Evolutionary conservation across 208 protist genomes (phyloP).

Genomic region (Zelonia costaricensis): DNA sequence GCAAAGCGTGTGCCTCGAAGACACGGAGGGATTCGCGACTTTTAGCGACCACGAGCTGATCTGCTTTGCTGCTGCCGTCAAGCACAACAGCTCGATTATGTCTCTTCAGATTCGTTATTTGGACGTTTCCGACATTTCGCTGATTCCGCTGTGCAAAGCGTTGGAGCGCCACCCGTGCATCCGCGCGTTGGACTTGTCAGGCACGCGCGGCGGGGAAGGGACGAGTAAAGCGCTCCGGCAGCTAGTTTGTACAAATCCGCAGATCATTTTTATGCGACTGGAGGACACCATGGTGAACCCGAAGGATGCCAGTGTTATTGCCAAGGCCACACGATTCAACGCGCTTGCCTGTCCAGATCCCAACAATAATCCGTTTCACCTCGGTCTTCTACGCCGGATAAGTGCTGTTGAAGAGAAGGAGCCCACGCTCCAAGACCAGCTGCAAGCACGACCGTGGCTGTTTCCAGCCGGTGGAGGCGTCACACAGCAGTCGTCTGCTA

Average conservation of each 20-base stretch:
- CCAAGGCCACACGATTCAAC: constrained; percentile 68
- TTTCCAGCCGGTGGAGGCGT: constrained; percentile 11
- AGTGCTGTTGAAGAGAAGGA: constrained; percentile 74
- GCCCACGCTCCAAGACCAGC: constrained; percentile 59
- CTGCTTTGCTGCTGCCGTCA: constrained; percentile 77
- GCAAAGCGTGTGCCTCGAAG: constrained; percentile 76
- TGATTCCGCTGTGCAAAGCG: constrained; percentile 73
- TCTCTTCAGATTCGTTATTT: constrained; percentile 82
- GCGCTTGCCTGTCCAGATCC: constrained; percentile 73
- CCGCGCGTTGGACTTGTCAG: constrained; percentile 72
- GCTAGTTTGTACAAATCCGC: constrained; percentile 73
- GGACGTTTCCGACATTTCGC: constrained; percentile 71
- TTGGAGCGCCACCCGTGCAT: constrained; percentile 57
- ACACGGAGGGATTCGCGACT: constrained; percentile 43
- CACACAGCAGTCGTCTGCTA: not conserved
- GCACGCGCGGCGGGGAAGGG: constrained; percentile 58
- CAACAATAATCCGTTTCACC: constrained; percentile 78
- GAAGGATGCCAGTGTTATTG: constrained; percentile 52
- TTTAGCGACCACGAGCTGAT: constrained; percentile 79
- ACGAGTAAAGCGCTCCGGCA: constrained; percentile 63
- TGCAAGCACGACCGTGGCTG: constrained; percentile 68
- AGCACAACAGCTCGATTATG: constrained; percentile 81
- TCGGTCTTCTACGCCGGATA: constrained; percentile 70
- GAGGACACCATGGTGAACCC: constrained; percentile 60
- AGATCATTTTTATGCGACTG: constrained; percentile 75